These are phyloP conservation scores for Thinopyrum elongatum DNA, from an alignment of 176 grass and related monocot species.

Conservation along the genomic window DNA sequence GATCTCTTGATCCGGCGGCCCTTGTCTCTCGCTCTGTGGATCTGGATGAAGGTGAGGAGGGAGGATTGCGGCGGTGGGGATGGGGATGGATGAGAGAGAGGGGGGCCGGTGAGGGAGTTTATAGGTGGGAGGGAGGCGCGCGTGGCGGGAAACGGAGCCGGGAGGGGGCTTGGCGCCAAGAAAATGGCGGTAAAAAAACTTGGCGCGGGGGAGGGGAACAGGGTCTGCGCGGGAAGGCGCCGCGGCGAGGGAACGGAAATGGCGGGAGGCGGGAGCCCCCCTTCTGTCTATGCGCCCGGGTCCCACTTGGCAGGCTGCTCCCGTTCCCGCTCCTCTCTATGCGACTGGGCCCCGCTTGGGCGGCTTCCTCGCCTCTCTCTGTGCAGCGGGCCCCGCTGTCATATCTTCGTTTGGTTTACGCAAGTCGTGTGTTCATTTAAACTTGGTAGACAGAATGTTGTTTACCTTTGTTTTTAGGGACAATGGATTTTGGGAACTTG, in stretches of 20 bases:
- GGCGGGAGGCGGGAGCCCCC: slow-evolving; percentile 15
- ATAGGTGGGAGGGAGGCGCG: slow-evolving; percentile 17
- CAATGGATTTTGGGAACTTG: too few relatives aligned
- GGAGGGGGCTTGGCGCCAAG: slow-evolving; percentile 37
- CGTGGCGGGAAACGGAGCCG: slow-evolving; percentile 1
- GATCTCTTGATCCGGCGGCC: neutral
- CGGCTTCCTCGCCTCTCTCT: neutral
- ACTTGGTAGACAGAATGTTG: too few relatives aligned
- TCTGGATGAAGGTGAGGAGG: neutral
- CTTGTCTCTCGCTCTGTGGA: neutral
- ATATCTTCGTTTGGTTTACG: too few relatives aligned
- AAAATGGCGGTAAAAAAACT: slow-evolving; percentile 37
- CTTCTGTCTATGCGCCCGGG: neutral
- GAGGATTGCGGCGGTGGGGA: neutral
- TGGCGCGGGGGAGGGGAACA: neutral
- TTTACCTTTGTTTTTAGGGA: too few relatives aligned
- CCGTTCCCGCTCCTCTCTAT: neutral
- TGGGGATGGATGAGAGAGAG: neutral
- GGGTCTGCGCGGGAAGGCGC: slow-evolving; percentile 18
- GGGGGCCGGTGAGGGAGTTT: neutral
- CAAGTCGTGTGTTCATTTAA: too few relatives aligned
- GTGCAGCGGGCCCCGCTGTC: neutral
- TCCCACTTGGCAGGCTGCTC: neutral
- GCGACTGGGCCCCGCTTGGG: neutral
- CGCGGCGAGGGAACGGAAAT: neutral